These are phyloP conservation scores for Citrus sp. DNA, from an alignment of 345 rosid genomes.

Conservation along the genomic window DNA sequence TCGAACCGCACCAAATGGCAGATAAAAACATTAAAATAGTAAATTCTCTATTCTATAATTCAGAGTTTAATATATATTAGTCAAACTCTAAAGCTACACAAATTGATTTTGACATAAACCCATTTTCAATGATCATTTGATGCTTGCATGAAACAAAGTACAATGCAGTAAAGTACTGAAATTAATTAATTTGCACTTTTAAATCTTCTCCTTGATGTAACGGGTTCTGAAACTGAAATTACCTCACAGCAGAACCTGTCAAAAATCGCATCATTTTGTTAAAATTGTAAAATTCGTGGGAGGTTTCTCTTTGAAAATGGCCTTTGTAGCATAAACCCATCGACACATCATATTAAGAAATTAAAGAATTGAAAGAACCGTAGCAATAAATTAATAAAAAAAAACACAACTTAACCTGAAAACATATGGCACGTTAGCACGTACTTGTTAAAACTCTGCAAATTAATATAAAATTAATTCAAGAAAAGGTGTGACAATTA, in stretches of 20 bases:
- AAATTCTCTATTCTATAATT: background rate
- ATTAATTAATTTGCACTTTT: conserved; percentile 9
- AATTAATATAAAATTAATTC: background rate
- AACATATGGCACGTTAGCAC: conserved; percentile 3
- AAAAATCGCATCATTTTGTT: background rate
- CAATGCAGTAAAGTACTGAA: background rate
- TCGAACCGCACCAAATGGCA: too few species aligned
- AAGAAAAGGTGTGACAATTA: background rate
- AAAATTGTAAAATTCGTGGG: background rate
- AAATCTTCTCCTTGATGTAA: conserved; percentile 7
- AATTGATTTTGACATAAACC: conserved; percentile 13
- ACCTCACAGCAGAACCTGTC: background rate
- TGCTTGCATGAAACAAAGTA: background rate
- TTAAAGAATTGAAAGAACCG: background rate
- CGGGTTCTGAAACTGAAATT: conserved; percentile 16
- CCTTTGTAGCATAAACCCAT: background rate
- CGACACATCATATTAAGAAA: too few species aligned
- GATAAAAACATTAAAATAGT: too few species aligned
- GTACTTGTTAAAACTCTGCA: background rate
- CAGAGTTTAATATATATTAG: background rate
- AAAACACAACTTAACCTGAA: conserved; percentile 6
- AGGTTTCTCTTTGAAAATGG: background rate
- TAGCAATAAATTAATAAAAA: background rate
- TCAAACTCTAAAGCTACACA: conserved; percentile 10
- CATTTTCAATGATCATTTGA: background rate